These are phyloP conservation scores for Litsea cubeba DNA, from an alignment of 164 flowering plant species.

Conservation along the genomic window DNA sequence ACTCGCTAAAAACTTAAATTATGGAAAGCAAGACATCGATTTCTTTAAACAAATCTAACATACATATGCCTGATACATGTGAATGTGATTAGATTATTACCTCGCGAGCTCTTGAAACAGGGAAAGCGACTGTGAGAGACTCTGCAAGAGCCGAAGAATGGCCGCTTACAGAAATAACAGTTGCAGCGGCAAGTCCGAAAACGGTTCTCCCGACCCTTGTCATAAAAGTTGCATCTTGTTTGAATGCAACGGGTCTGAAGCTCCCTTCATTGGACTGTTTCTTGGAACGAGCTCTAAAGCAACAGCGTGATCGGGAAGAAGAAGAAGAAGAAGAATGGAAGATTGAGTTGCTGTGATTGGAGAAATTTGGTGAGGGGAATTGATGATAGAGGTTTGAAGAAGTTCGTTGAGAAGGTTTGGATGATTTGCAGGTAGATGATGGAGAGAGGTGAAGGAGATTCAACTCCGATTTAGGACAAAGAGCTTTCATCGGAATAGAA, in stretches of 20 bases:
- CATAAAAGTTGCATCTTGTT: slow-evolving; percentile 12
- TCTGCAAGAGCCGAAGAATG: slow-evolving; percentile 68
- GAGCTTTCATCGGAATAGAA: slow-evolving; percentile 30
- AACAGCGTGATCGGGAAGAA: slow-evolving; percentile 2
- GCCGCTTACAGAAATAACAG: slow-evolving; percentile 32
- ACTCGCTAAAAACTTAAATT: too few species aligned
- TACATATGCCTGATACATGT: neutral
- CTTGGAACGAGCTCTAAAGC: slow-evolving; percentile 3
- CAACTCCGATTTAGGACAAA: slow-evolving; percentile 25
- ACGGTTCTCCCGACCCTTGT: slow-evolving; percentile 34
- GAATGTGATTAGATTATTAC: slow-evolving; percentile 24
- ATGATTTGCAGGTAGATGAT: slow-evolving; percentile 11
- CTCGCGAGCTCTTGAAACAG: slow-evolving; percentile 90
- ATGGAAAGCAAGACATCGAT: too few species aligned
- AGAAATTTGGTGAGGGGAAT: slow-evolving; percentile 15
- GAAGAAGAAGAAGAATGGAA: slow-evolving; percentile 3
- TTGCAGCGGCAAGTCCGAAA: slow-evolving; percentile 55
- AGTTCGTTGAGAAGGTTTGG: slow-evolving; percentile 18
- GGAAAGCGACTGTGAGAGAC: slow-evolving; percentile 89
- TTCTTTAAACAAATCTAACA: too few species aligned
- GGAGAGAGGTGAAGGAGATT: slow-evolving; percentile 18
- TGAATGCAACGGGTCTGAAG: neutral
- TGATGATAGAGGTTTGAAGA: slow-evolving; percentile 14
- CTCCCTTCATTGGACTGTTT: neutral
- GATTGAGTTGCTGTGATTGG: slow-evolving; percentile 7